phyloP scores from a whole-genome alignment of 2,329 filamentous ascomycete species.

The Aspergillus versicolor region DNA sequence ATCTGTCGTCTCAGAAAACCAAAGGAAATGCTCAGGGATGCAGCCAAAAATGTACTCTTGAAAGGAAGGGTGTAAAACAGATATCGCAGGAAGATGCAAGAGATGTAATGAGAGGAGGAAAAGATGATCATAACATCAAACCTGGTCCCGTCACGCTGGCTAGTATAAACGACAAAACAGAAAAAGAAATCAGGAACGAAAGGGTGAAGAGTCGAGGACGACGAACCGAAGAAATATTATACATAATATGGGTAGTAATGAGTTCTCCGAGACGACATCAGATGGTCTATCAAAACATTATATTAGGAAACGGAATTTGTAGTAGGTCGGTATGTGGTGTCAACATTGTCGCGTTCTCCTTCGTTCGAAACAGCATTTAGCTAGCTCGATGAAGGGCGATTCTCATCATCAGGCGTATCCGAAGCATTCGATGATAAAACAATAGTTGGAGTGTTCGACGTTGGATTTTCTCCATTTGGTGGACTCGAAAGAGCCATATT shows the following conservation, averaged over 20 bases:
- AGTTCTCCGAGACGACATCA: conserved; percentile 29
- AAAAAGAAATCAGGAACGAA: conserved; percentile 13
- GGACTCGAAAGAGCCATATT: conserved; percentile 24
- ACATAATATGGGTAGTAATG: conserved; percentile 17
- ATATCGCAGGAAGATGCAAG: conserved; percentile 1
- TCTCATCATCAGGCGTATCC: conserved; percentile 25
- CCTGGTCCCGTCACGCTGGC: conserved; percentile 8
- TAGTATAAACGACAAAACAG: conserved; percentile 1
- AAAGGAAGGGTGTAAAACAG: conserved; percentile 3
- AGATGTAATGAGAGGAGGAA: conserved; percentile 4
- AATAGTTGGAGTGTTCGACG: conserved; percentile 29
- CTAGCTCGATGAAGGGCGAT: conserved; percentile 19
- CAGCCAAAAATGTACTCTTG: conserved; percentile 13
- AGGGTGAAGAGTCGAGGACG: conserved; percentile 12
- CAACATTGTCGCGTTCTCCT: neutral
- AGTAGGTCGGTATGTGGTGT: neutral
- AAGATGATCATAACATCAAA: conserved; percentile 9
- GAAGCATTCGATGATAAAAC: conserved; percentile 33
- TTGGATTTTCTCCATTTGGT: conserved; percentile 20
- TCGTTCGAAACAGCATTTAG: neutral
- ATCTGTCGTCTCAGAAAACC: conserved; percentile 3
- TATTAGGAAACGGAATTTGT: conserved; percentile 21
- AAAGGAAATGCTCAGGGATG: conserved; percentile 2
- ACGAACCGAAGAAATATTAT: conserved; percentile 17
- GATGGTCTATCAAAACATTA: conserved; percentile 37